Percentiles rank a stretch among this genome's conserved stretches.
These are phyloP conservation scores for Naematelia aurantialba DNA, from an alignment of 768 basidiomycete species.

Conservation along the genomic window DNA sequence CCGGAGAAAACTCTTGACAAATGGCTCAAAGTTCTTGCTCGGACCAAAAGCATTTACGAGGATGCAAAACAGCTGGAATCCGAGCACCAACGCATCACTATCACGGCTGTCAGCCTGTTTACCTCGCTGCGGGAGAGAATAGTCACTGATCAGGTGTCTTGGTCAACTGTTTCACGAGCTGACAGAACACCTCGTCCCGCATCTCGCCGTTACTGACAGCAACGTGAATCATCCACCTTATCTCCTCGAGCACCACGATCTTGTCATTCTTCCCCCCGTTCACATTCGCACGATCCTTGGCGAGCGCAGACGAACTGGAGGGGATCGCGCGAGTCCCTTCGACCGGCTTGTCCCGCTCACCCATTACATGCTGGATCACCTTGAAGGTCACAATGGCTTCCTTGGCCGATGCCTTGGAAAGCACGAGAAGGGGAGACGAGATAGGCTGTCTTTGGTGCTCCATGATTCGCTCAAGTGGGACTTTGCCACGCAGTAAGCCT, in stretches of 20 bases:
- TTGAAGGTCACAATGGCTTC: conserved; percentile 84
- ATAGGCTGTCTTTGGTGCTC: conserved; percentile 82
- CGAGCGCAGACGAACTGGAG: conserved; percentile 5
- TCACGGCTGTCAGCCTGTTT: neutral
- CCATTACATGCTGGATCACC: conserved; percentile 88
- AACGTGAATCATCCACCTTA: conserved; percentile 76
- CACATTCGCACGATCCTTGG: conserved; percentile 10
- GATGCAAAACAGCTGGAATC: conserved; percentile 90
- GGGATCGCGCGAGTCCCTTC: conserved; percentile 23
- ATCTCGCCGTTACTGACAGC: conserved; percentile 77
- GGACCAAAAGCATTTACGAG: conserved; percentile 87
- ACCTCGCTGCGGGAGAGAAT: neutral
- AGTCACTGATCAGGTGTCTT: conserved; percentile 74
- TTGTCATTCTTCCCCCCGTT: conserved; percentile 25
- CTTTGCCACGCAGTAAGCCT: conserved; percentile 64
- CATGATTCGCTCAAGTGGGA: conserved; percentile 84
- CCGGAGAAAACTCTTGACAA: conserved; percentile 74
- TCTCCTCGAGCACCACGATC: conserved; percentile 63
- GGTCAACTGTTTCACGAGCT: conserved; percentile 84
- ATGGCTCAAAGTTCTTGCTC: conserved; percentile 85
- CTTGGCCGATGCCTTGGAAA: conserved; percentile 61
- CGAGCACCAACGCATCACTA: conserved; percentile 81
- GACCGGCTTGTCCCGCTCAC: conserved; percentile 67
- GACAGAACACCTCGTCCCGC: conserved; percentile 89
- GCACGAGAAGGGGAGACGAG: conserved; percentile 66